These are phyloP conservation scores for Coemansia interrupta DNA, from an alignment of 192 early-diverging fungal genomes.

Conservation along the genomic window DNA sequence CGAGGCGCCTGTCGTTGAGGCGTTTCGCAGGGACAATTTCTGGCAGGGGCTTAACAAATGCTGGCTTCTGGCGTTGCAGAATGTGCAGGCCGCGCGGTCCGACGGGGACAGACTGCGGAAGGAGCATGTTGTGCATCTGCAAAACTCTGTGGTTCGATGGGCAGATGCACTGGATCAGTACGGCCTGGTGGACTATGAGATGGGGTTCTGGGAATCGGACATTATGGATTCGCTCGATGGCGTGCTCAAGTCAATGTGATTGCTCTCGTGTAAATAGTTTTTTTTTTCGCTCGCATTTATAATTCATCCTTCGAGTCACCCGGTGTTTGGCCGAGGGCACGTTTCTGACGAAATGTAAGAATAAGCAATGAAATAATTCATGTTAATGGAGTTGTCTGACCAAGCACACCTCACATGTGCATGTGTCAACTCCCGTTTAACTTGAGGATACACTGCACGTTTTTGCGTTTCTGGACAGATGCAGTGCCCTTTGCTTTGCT, in stretches of 20 bases:
- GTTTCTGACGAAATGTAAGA: not conserved
- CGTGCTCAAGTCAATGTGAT: constrained; percentile 35
- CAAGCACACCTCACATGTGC: no score
- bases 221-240: constrained; percentile 65
- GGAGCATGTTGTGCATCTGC: constrained; percentile 58
- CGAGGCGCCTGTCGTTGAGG: constrained; percentile 58
- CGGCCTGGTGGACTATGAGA: constrained; percentile 80
- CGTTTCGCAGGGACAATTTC: constrained; percentile 62
- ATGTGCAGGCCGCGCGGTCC: constrained; percentile 48
- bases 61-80: constrained; percentile 69
- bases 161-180: constrained; percentile 65
- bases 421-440: no score
- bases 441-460: no score
- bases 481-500: no score
- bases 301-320: no score
- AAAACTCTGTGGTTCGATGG: constrained; percentile 64
- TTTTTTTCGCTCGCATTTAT: not conserved
- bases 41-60: constrained; percentile 74
- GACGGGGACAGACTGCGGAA: constrained; percentile 57
- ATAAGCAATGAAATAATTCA: not conserved
- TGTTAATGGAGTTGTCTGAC: no score
- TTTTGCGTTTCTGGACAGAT: no score
- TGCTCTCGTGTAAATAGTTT: not conserved
- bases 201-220: constrained; percentile 76
- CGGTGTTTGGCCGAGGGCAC: not conserved